These are phyloP conservation scores for Termitomyces sp. DNA, from an alignment of 768 basidiomycete species.

Conservation along the genomic window DNA sequence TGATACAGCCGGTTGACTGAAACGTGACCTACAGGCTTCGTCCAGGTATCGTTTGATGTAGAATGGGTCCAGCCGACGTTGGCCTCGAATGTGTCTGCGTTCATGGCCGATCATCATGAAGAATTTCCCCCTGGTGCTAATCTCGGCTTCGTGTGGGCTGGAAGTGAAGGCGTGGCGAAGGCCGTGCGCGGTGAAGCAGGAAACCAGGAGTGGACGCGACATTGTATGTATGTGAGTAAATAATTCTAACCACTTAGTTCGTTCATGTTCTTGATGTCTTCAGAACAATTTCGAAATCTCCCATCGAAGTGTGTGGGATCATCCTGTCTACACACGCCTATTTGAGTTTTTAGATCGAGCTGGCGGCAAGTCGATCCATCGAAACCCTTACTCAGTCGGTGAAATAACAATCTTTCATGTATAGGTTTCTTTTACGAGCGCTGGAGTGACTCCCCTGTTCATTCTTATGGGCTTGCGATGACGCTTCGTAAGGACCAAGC, in stretches of 20 bases:
- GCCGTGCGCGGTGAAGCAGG: constrained; percentile 21
- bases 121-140: constrained; percentile 19
- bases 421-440: constrained; percentile 27
- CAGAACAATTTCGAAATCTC: constrained; percentile 29
- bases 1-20: not conserved
- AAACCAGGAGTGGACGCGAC: constrained; percentile 21
- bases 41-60: constrained; percentile 21
- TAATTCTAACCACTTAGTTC: no score
- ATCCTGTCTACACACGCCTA: constrained; percentile 19
- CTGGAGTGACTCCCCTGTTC: constrained; percentile 24
- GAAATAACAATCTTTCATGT: not conserved
- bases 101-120: constrained; percentile 9
- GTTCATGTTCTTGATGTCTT: not conserved
- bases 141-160: constrained; percentile 21
- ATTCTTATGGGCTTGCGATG: constrained; percentile 24
- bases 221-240: constrained; percentile 26
- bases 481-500: constrained; percentile 23
- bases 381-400: not conserved
- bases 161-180: constrained; percentile 15
- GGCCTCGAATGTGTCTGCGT: constrained; percentile 23
- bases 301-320: constrained; percentile 23
- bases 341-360: constrained; percentile 21
- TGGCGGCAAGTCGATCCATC: constrained; percentile 14
- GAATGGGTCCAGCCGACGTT: constrained; percentile 24
- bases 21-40: constrained; percentile 15